A percentile compares a stretch with the other conserved stretches of the same genome.
These are phyloP conservation scores for Phytopythium montanum DNA, from an alignment of 352 stramenopile genomes.

Conservation along the genomic window DNA sequence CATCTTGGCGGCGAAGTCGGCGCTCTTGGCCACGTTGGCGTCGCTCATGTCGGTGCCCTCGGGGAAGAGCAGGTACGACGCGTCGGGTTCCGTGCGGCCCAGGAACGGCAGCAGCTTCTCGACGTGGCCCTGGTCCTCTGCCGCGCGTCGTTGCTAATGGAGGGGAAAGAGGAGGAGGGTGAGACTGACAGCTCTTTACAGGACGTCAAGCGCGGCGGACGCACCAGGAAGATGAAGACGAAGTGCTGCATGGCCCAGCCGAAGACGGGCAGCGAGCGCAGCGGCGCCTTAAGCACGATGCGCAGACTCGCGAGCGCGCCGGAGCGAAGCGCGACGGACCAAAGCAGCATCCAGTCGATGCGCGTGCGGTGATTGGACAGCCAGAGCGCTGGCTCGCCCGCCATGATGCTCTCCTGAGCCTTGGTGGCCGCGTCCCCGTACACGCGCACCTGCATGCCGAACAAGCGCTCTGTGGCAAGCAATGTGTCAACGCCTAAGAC, in stretches of 20 bases:
- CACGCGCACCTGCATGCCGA: slow-evolving; percentile 54
- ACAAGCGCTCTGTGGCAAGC: slow-evolving; percentile 64
- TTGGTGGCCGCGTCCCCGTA: slow-evolving; percentile 59
- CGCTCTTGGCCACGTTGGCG: slow-evolving; percentile 60
- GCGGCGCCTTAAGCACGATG: slow-evolving; percentile 76
- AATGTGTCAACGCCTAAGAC: no score
- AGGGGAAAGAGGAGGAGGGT: not conserved
- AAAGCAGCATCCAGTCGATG: slow-evolving; percentile 86
- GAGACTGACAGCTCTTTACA: no score
- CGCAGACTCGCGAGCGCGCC: slow-evolving; percentile 46
- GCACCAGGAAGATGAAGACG: slow-evolving; percentile 78
- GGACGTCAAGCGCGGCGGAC: not conserved
- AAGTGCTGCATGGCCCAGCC: slow-evolving; percentile 87
- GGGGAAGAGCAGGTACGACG: slow-evolving; percentile 76
- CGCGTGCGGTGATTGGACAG: slow-evolving; percentile 78
- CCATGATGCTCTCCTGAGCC: slow-evolving; percentile 35
- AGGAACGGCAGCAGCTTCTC: slow-evolving; percentile 57
- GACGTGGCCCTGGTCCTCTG: slow-evolving; percentile 55
- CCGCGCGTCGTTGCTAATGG: slow-evolving; percentile 52
- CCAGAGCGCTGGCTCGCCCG: slow-evolving; percentile 62
- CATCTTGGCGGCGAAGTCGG: slow-evolving; percentile 51
- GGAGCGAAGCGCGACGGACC: slow-evolving; percentile 59
- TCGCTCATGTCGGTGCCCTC: slow-evolving; percentile 78
- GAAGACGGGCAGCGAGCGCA: slow-evolving; percentile 72
- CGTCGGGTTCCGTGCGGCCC: slow-evolving; percentile 32